phyloP scores from a whole-genome alignment of 2,329 filamentous ascomycete genomes.

The Exophiala spinifera region DNA sequence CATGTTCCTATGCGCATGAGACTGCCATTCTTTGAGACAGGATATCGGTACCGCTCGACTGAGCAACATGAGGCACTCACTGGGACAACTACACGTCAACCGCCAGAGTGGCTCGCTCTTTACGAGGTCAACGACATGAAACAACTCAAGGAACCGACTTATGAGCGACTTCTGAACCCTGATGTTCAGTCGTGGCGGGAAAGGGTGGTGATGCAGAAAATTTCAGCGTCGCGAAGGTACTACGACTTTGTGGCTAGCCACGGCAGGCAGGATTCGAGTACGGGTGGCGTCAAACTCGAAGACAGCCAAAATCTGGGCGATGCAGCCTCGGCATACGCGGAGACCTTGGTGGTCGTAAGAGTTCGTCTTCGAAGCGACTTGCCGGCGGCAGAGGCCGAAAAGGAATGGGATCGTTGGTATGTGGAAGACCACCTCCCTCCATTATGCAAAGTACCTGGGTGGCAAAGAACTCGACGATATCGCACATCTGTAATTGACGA shows the following conservation, averaged over 20 bases:
- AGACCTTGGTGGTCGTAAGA: too few species aligned
- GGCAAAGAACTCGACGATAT: conserved; percentile 71
- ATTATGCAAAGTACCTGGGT: conserved; percentile 70
- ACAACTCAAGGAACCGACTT: conserved; percentile 66
- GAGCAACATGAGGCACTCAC: conserved; percentile 41
- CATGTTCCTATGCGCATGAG: conserved; percentile 81
- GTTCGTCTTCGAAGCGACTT: too few species aligned
- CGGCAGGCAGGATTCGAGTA: too few species aligned
- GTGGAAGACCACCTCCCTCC: conserved; percentile 11
- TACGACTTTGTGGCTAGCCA: conserved; percentile 63
- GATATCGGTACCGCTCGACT: conserved; percentile 71
- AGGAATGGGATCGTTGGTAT: conserved; percentile 12
- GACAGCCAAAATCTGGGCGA: too few species aligned
- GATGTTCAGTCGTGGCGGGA: conserved; percentile 57
- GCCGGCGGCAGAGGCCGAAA: conserved; percentile 1
- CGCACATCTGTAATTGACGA: conserved; percentile 63
- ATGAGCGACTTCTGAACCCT: conserved; percentile 52
- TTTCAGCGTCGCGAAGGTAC: conserved; percentile 67
- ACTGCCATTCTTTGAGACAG: conserved; percentile 69
- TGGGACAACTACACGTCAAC: background rate
- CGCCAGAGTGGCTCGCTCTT: conserved; percentile 34
- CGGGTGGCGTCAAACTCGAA: too few species aligned
- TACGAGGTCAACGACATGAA: conserved; percentile 79
- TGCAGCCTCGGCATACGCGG: too few species aligned
- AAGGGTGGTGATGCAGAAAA: conserved; percentile 59